These are phyloP conservation scores for Reutealis trisperma DNA, from an alignment of 345 rosid species.

Conservation along the genomic window DNA sequence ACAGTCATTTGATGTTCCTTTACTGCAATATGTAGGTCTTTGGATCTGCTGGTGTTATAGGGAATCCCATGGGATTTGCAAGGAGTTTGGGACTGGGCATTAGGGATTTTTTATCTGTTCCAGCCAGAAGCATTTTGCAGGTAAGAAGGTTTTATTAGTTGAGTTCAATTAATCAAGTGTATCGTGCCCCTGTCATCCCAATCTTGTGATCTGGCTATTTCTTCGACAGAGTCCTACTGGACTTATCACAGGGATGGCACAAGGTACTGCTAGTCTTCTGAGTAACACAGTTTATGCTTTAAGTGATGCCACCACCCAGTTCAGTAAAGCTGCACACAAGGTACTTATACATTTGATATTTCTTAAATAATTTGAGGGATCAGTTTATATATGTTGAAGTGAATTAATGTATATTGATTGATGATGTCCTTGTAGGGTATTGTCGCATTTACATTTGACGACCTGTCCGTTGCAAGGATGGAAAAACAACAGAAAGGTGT, in stretches of 20 bases:
- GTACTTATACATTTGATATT: conserved; percentile 40
- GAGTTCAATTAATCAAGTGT: neutral
- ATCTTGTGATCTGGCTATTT: conserved; percentile 12
- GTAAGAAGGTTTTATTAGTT: conserved; percentile 33
- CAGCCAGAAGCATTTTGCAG: conserved; percentile 72
- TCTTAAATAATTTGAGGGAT: conserved; percentile 6
- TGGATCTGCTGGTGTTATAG: conserved; percentile 98
- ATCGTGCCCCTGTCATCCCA: neutral
- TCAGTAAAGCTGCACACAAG: conserved; percentile 98
- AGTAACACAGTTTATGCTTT: conserved; percentile 89
- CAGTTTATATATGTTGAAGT: neutral
- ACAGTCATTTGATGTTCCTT: neutral
- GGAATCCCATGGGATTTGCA: conserved; percentile 96
- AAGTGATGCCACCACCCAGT: conserved; percentile 95
- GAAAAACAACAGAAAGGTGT: conserved; percentile 72
- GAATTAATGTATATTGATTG: conserved; percentile 14
- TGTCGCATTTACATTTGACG: conserved; percentile 92
- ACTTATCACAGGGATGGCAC: conserved; percentile 86
- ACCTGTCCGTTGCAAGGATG: conserved; percentile 77
- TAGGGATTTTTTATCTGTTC: conserved; percentile 87
- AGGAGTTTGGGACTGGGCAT: conserved; percentile 88
- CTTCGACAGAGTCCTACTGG: conserved; percentile 79
- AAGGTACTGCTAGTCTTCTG: conserved; percentile 88
- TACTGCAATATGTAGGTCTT: conserved; percentile 57
- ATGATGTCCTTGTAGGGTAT: conserved; percentile 61